phyloP scores from a whole-genome alignment of 2,329 filamentous ascomycete genomes.

The Ophiocordyceps robertsii region DNA sequence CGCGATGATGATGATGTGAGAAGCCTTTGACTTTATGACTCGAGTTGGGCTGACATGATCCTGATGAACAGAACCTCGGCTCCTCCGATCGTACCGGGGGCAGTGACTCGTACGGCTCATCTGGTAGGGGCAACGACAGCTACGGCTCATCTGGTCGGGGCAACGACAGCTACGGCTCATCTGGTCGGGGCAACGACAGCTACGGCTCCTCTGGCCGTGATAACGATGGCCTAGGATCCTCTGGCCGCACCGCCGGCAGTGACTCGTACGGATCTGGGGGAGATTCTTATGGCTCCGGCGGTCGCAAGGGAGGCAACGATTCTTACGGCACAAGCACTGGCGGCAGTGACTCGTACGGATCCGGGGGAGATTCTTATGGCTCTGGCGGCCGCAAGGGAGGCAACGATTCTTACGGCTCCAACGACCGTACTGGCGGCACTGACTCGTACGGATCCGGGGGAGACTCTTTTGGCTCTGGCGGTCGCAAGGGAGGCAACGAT shows the following conservation, averaged over 20 bases:
- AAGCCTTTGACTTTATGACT: neutral
- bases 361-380: slow-evolving; percentile 4
- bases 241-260: slow-evolving; percentile 7
- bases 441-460: slow-evolving; percentile 8
- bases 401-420: slow-evolving; percentile 7
- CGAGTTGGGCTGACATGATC: neutral
- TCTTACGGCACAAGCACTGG: slow-evolving; percentile 6
- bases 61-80: slow-evolving; percentile 8
- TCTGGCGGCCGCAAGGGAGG: slow-evolving; percentile 7
- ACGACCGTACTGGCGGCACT: slow-evolving; percentile 8
- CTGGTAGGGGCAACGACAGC: slow-evolving; percentile 10
- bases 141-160: slow-evolving; percentile 7
- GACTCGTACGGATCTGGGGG: slow-evolving; percentile 11
- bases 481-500: no score
- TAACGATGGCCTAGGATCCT: slow-evolving; percentile 7
- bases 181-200: slow-evolving; percentile 2
- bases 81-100: slow-evolving; percentile 7
- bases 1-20: slow-evolving; percentile 24
- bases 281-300: slow-evolving; percentile 8
- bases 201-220: slow-evolving; percentile 10
- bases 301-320: slow-evolving; percentile 7
- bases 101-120: slow-evolving; percentile 15
- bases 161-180: slow-evolving; percentile 2
- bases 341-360: slow-evolving; percentile 7
- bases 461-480: slow-evolving; percentile 7